Evolutionary conservation across 176 grass and related monocot species (phyloP).

Genomic region (Thalia dealbata): DNA sequence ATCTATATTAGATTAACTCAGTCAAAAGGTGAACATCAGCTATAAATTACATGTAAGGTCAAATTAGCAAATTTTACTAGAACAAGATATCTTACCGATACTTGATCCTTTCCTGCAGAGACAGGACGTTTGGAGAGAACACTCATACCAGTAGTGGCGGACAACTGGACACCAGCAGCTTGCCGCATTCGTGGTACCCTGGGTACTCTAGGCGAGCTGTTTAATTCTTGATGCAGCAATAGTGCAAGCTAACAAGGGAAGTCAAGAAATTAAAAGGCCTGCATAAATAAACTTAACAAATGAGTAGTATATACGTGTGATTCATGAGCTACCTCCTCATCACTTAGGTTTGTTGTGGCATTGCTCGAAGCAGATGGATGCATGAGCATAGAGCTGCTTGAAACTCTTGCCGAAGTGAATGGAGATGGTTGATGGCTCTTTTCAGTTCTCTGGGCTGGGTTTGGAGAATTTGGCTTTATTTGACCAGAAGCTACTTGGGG

Average conservation of each 20-base stretch:
- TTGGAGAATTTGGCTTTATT: constrained; percentile 45
- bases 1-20: constrained; percentile 21
- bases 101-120: constrained; percentile 66
- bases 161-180: constrained; percentile 41
- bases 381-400: constrained; percentile 4
- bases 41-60: not conserved
- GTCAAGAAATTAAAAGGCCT: not conserved
- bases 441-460: constrained; percentile 59
- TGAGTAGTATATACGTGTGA: not conserved
- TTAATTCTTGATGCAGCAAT: constrained; percentile 93
- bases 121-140: constrained; percentile 67
- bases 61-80: constrained; percentile 12
- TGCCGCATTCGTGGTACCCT: constrained; percentile 86
- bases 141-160: constrained; percentile 39
- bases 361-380: constrained; percentile 22
- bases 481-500: constrained; percentile 24
- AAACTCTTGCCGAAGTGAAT: constrained; percentile 21
- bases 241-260: constrained; percentile 72
- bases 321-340: constrained; percentile 63
- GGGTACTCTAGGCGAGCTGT: constrained; percentile 96
- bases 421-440: constrained; percentile 26
- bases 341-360: constrained; percentile 53
- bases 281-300: not conserved
- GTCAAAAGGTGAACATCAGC: constrained; percentile 7
- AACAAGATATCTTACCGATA: constrained; percentile 34